Percentiles rank a stretch among this genome's conserved stretches.
These are phyloP conservation scores for Fusarium sp. DNA, from an alignment of 2,329 filamentous ascomycete genomes.

Conservation along the genomic window DNA sequence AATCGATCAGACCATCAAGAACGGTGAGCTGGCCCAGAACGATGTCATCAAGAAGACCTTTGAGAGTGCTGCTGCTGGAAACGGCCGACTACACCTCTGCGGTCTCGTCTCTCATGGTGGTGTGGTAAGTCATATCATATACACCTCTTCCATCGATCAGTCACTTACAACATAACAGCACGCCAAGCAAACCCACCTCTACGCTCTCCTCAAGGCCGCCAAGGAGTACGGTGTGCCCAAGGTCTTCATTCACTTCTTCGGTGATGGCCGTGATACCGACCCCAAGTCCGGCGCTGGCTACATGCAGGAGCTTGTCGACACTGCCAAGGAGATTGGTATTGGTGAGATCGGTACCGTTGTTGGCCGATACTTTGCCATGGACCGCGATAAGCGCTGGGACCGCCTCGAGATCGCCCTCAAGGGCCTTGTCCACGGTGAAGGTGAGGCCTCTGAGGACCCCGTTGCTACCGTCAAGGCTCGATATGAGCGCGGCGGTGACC, in stretches of 20 bases:
- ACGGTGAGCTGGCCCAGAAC: constrained; percentile 80
- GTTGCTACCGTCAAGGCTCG: constrained; percentile 87
- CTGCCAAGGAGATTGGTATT: constrained; percentile 83
- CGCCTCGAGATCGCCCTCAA: constrained; percentile 90
- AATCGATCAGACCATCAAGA: constrained; percentile 93
- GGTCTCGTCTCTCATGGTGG: constrained; percentile 95
- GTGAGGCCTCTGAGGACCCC: constrained; percentile 85
- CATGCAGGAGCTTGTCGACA: constrained; percentile 86
- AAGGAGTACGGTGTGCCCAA: constrained; percentile 89
- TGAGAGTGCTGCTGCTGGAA: constrained; percentile 83
- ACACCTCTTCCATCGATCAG: not conserved
- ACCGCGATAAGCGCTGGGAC: constrained; percentile 99
- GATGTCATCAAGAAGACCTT: constrained; percentile 82
- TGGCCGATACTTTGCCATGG: constrained; percentile 98
- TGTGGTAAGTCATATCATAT: constrained; percentile 67
- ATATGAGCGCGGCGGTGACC: constrained; percentile 75
- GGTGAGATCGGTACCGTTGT: constrained; percentile 94
- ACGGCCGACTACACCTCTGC: constrained; percentile 90
- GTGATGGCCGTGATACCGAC: constrained; percentile 96
- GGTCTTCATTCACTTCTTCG: constrained; percentile 99
- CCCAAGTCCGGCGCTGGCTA: constrained; percentile 92
- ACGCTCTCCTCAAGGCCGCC: constrained; percentile 86
- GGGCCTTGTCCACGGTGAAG: constrained; percentile 86
- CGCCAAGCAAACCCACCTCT: constrained; percentile 93
- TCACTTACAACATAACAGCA: constrained; percentile 65